A percentile compares a stretch with the other conserved stretches of the same genome.
Evolutionary conservation across 495 filamentous ascomycete genomes (phyloP).

Genomic region (Aspergillus bertholletiae): DNA sequence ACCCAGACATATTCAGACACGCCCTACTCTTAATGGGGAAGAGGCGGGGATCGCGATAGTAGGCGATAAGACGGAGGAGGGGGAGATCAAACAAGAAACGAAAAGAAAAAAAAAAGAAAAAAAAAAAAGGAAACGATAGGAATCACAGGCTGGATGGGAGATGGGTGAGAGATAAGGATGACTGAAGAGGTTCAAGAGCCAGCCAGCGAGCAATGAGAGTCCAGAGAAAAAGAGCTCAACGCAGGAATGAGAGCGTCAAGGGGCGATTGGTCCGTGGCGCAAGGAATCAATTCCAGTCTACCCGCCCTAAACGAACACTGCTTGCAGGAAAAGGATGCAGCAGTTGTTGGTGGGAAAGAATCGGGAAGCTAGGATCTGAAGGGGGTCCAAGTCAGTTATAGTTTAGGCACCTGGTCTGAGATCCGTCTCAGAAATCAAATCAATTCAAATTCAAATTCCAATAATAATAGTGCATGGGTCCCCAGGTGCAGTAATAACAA

Average conservation of each 20-base stretch:
- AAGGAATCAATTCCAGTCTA: conserved; percentile 20
- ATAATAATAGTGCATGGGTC: neutral
- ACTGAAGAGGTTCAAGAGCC: neutral
- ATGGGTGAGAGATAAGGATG: conserved; percentile 3
- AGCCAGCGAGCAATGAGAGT: neutral
- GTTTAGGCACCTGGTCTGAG: neutral
- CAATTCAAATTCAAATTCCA: too few species aligned
- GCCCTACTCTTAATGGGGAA: conserved; percentile 12
- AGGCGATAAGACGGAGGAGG: conserved; percentile 5
- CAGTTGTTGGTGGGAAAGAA: neutral
- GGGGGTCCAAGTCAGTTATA: neutral
- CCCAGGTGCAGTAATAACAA: neutral
- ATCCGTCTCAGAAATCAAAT: conserved; percentile 12
- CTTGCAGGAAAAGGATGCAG: neutral
- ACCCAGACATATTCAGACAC: conserved; percentile 33
- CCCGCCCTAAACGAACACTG: conserved; percentile 27
- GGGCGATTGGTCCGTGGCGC: conserved; percentile 6
- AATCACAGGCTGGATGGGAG: conserved; percentile 1
- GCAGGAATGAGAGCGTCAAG: conserved; percentile 1
- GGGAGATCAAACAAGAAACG: neutral
- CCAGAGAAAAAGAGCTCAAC: neutral
- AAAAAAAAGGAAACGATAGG: conserved; percentile 1
- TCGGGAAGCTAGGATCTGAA: neutral
- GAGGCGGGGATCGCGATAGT: neutral
- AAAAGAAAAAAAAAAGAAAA: neutral